A percentile compares a stretch with the other conserved stretches of the same genome.
Conservation (phyloP, 164 flowering plant species). For the Vitis labrusca region DNA sequence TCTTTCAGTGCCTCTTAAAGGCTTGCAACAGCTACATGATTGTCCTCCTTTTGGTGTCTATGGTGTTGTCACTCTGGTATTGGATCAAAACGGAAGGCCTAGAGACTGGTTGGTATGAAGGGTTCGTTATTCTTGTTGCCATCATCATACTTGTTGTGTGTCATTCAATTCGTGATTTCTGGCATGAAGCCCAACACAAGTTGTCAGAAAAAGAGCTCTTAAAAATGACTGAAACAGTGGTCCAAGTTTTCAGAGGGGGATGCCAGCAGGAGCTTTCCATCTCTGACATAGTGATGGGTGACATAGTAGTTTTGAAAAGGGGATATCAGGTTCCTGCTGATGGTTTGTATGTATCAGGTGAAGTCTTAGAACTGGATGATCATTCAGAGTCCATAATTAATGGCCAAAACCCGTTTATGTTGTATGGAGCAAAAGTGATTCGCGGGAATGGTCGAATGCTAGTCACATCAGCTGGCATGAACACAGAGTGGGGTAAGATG, state of each 20-base stretch:
- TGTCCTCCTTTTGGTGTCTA: slow-evolving; percentile 11
- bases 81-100: slow-evolving; percentile 16
- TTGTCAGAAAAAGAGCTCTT: not conserved
- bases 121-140: slow-evolving; percentile 2
- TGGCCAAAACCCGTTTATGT: slow-evolving; percentile 5
- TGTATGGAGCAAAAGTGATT: slow-evolving; percentile 8
- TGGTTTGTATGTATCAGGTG: slow-evolving; percentile 11
- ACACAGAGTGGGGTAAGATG: slow-evolving; percentile 12
- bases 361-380: slow-evolving; percentile 1
- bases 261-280: not conserved
- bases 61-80: slow-evolving; percentile 8
- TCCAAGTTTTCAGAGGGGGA: slow-evolving; percentile 12
- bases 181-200: not conserved
- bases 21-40: slow-evolving; percentile 7
- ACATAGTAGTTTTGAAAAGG: slow-evolving; percentile 11
- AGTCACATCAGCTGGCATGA: slow-evolving; percentile 18
- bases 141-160: slow-evolving; percentile 6
- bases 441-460: slow-evolving; percentile 14
- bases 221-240: not conserved
- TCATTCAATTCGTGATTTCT: not conserved
- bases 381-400: not conserved
- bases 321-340: slow-evolving; percentile 21
- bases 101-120: slow-evolving; percentile 13
- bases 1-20: not conserved
- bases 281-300: slow-evolving; percentile 11